Evolutionary conservation across 1,284 basidiomycete species (phyloP).

Genomic region (Tylopilus sp.): DNA sequence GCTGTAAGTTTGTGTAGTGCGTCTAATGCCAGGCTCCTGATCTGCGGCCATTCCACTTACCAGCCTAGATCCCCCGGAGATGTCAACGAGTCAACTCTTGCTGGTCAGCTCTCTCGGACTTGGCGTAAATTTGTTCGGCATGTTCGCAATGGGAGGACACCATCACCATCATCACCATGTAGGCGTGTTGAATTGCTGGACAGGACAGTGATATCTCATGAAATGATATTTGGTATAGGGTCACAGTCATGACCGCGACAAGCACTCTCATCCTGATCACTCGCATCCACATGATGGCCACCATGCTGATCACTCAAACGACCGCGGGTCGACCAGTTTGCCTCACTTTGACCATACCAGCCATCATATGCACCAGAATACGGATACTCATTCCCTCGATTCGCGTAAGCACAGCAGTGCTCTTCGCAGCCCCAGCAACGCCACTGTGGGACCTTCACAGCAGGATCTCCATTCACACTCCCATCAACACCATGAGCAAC

Average conservation of each 20-base stretch:
- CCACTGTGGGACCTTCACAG: constrained; percentile 13
- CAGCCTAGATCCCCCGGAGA: constrained; percentile 92
- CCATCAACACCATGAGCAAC: constrained; percentile 14
- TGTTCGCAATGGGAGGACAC: constrained; percentile 98
- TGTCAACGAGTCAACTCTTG: constrained; percentile 93
- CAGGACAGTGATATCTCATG: not conserved
- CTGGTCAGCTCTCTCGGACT: constrained; percentile 87
- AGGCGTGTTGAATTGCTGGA: constrained; percentile 25
- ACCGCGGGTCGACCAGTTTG: constrained; percentile 7
- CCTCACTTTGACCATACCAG: constrained; percentile 19
- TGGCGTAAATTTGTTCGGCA: constrained; percentile 93
- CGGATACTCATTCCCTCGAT: constrained; percentile 30
- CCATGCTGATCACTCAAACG: constrained; percentile 11
- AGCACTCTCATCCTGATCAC: constrained; percentile 28
- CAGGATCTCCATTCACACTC: constrained; percentile 31
- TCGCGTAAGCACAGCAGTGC: constrained; percentile 10
- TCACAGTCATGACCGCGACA: constrained; percentile 49
- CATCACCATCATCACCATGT: constrained; percentile 89
- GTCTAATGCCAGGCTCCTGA: not conserved
- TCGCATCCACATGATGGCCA: constrained; percentile 22
- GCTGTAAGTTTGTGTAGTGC: constrained; percentile 58
- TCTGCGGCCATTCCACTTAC: constrained; percentile 5
- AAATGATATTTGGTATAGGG: constrained; percentile 29
- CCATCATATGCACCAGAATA: constrained; percentile 27
- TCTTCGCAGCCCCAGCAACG: constrained; percentile 11